A percentile compares a stretch with the other conserved stretches of the same genome.
Conservation (phyloP, 257 asterid genomes). For the Penstemon davidsonii region DNA sequence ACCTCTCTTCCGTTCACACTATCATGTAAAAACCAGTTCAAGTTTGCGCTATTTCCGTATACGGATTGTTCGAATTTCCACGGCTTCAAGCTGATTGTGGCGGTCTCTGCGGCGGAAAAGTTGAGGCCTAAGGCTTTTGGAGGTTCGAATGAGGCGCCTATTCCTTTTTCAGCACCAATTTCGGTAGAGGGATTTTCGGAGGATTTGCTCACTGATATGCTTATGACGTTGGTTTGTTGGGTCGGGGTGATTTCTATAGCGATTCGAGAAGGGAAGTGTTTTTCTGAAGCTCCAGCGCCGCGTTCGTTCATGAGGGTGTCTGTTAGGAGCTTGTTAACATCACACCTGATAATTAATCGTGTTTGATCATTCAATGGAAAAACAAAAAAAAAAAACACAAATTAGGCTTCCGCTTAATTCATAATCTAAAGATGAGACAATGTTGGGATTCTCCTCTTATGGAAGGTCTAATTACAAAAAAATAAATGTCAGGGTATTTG, state of each 20-base stretch:
- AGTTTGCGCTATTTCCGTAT: slow-evolving; percentile 47
- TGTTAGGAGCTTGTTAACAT: slow-evolving; percentile 25
- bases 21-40: slow-evolving; percentile 85
- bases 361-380: neutral
- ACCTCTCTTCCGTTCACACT: slow-evolving; percentile 75
- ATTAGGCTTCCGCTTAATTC: too few species aligned
- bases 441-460: too few species aligned
- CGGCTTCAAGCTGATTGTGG: slow-evolving; percentile 59
- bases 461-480: too few species aligned
- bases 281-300: neutral
- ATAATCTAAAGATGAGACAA: too few species aligned
- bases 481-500: too few species aligned
- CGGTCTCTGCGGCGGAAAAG: slow-evolving; percentile 59
- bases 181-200: slow-evolving; percentile 62
- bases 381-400: neutral
- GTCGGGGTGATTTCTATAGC: slow-evolving; percentile 66
- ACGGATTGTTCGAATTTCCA: slow-evolving; percentile 93
- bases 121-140: slow-evolving; percentile 58
- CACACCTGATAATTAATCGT: slow-evolving; percentile 47
- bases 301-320: slow-evolving; percentile 46
- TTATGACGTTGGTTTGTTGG: slow-evolving; percentile 52
- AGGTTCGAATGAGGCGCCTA: slow-evolving; percentile 70
- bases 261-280: slow-evolving; percentile 63
- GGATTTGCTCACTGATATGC: slow-evolving; percentile 73
- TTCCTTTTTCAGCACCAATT: slow-evolving; percentile 55